Evolutionary conservation across 352 stramenopile genomes (phyloP), one percentile per base, ranked within the genome.

Genomic region (Phytophthora macrochlamydospora): DNA sequence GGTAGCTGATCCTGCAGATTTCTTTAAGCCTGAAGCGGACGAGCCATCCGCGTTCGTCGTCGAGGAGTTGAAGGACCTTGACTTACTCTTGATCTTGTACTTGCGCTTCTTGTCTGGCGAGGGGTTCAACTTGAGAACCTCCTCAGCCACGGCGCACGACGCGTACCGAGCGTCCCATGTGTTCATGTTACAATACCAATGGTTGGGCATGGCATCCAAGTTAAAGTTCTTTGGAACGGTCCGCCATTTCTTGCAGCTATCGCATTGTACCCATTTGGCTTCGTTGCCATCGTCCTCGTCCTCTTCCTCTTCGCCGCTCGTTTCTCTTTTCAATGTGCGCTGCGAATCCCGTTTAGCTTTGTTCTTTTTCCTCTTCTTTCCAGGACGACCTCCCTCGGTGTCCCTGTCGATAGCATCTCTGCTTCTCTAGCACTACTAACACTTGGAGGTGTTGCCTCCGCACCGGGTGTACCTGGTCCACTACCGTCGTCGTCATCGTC

Each of bases 101-200:
- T 65, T 71, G 44, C 48, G 65, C 31, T 78, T 83, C 2, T 62
- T 63, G 58, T 30, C 65, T 67, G 66, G 60, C 7, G 71, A 71
- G 38, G 59, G 40, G 55, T 67, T 69, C 9, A 61, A 44, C 40
- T 89, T 83, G 2, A 89, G 53, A n/a, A 87, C 76, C 69, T 99
- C 93, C 66, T 98, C 96, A 0, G 86, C 83, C 18, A 96, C 89
- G n/a, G 82, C 75, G 61, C 95, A 98, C 3, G 80, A 94, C 24
- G 86, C 92, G 46, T 90, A 88, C 40, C 80, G 89, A 18, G 71
- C 61, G 69, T 98, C 92, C 85, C 94, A 98, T 7, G 79, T 85
- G 75, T 99, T 99, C 82, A 99, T 93, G 54, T 92, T 81, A 76
- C 97, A 99, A 65, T 97, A 99, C 97, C 97, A 99, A 54, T 91